Base-by-base conservation (phyloP, 2,329 filamentous ascomycete genomes). In the Alternaria panax region DNA sequence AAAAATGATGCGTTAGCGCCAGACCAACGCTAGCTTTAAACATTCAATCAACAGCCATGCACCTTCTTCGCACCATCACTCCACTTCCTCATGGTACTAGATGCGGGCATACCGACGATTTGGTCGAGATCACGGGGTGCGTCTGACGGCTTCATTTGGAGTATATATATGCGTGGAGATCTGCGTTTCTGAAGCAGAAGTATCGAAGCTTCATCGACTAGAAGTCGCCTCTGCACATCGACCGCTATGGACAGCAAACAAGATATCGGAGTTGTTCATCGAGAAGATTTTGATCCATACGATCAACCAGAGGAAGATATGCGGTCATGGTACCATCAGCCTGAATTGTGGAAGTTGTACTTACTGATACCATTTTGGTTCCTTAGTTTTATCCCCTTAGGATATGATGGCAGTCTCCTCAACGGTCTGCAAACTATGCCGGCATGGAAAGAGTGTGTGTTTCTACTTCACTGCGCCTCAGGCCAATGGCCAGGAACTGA, bases 361-460 rank as follows among this genome's bases (percentile, higher is more conserved):
- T 18, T 36, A 16, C 34, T 36, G 34, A 36, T 36, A 16, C 34
- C 34, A 18, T 36, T 36, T 0, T 36, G n/a, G 34, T 36, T 36
- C 34, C 34, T 36, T 16, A 16, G 34, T 36, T 36, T 16, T 36
- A 36, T 16, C 16, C n/a, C 34, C 16, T 16, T 36, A 20, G 85
- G 85, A 34, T 80, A 85, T n/a, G 34, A 36, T 18, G 34, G 34
- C n/a, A 36, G 34, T 57, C 78, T 83, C 30, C 74, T 79, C 46
- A 61, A 76, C 84, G 42, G 85, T 84, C 8, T 83, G 80, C 56
- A 47, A 11, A 28, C 50, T 18, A 47, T 56, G 18, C 53, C 34
- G 1, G 58, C 51, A 25, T 68, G 59, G 65, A 52, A 61, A 38
- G 34, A 43, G 5, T 64, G 62, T 36, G 18, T 36, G 34, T 36